Conservation (phyloP, 768 basidiomycete species). For the Leccinum sublutescens region DNA sequence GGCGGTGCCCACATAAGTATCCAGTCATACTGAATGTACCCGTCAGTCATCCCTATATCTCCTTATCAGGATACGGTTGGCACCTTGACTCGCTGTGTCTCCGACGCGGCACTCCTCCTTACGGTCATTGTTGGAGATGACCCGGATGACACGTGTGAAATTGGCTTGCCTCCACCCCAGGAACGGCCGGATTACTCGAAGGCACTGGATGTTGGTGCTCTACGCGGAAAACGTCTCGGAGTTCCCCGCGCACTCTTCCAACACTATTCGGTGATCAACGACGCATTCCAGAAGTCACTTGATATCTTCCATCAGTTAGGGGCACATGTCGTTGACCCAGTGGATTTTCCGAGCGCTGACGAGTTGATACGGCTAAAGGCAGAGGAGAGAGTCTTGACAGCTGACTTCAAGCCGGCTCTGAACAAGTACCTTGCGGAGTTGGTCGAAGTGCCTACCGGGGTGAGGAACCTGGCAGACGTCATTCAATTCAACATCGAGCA, state of each 20-base stretch:
- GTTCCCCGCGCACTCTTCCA: conserved; percentile 39
- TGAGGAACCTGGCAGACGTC: conserved; percentile 54
- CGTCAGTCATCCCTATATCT: conserved; percentile 46
- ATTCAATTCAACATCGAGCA: conserved; percentile 57
- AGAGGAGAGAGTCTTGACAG: conserved; percentile 51
- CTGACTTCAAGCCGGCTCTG: conserved; percentile 55
- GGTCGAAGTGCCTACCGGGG: conserved; percentile 56
- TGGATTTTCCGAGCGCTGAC: conserved; percentile 54
- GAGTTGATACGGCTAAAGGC: conserved; percentile 49
- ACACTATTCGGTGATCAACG: conserved; percentile 22
- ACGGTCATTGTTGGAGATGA: conserved; percentile 44
- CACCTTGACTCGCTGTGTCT: conserved; percentile 36
- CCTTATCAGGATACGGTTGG: conserved; percentile 42
- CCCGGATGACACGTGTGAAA: conserved; percentile 36
- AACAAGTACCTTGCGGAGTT: conserved; percentile 48
- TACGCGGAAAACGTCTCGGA: conserved; percentile 46
- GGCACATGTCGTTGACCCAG: conserved; percentile 56
- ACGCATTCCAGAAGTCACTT: conserved; percentile 40
- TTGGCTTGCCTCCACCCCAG: conserved; percentile 43
- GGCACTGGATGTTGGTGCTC: conserved; percentile 45
- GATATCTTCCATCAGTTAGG: conserved; percentile 39
- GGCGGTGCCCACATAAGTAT: neutral
- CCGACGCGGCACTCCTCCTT: conserved; percentile 40
- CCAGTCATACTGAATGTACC: neutral
- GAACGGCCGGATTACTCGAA: conserved; percentile 54